Evolutionary conservation across 768 basidiomycete genomes (phyloP), one percentile per base, ranked within the genome.

Genomic region (Suillus cothurnatus): DNA sequence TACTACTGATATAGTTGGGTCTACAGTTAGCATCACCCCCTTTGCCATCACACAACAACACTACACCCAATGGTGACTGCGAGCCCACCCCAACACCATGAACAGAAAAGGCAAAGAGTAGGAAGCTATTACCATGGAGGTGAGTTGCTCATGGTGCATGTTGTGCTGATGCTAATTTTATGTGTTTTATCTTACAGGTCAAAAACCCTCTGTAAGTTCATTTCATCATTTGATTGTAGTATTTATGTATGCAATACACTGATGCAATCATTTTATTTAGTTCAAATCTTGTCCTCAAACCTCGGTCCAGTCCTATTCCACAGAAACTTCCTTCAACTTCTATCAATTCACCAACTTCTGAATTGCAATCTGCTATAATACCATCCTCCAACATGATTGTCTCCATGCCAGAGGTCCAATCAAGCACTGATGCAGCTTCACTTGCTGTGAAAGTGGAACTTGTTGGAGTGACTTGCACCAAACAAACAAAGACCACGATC

Each of bases 371-470:
- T 21, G 21, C 21, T n/a, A 11, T 47, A 1, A 6, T 47, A 4
- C 21, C 21, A 6, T 9, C 45, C 45, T n/a, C n/a, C n/a, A n/a
- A n/a, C 19, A 32, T 6, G 6, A 5, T 88, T 85, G 14, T 21
- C 43, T 21, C 43, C 8, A 9, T n/a, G 21, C 43, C 43, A 45
- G 43, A 45, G 43, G 21, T 45, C 43, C 21, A n/a, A n/a, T n/a
- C n/a, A n/a, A n/a, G n/a, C n/a, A n/a, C 34, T 9, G 34, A 34
- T 9, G 6, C 6, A 9, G 9, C 34, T 9, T 34, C 34, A 34
- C 34, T 34, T 34, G 34, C 34, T 9, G 9, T 9, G 6, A 34
- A 34, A 34, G 34, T 34, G 34, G 34, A 34, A 34, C 34, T 34
- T 9, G 12, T 38, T n/a, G n/a, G n/a, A n/a, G n/a, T n/a, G n/a